Evolutionary conservation across 2,329 filamentous ascomycete genomes (phyloP).

Genomic region (Penicillium griseofulvum): DNA sequence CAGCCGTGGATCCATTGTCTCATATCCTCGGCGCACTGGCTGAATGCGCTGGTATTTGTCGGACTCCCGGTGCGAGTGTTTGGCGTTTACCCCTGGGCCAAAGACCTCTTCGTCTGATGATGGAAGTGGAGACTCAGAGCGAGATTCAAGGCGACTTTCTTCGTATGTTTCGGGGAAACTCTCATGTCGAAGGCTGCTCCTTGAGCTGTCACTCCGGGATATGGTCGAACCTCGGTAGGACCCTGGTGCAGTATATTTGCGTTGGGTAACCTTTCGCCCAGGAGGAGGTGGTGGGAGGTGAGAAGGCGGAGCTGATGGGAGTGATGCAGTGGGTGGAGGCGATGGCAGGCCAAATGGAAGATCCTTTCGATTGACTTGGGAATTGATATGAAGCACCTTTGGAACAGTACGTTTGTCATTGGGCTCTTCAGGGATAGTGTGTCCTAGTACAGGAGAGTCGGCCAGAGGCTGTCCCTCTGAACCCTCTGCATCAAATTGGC

Average conservation of each 20-base stretch:
- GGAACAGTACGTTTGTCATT: slow-evolving; percentile 11
- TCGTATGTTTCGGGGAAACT: slow-evolving; percentile 17
- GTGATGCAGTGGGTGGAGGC: slow-evolving; percentile 27
- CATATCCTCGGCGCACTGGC: slow-evolving; percentile 10
- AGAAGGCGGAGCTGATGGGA: slow-evolving; percentile 21
- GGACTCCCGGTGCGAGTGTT: slow-evolving; percentile 10
- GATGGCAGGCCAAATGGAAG: slow-evolving; percentile 26
- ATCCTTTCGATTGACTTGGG: slow-evolving; percentile 12
- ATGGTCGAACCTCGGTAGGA: slow-evolving; percentile 16
- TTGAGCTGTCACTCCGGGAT: slow-evolving; percentile 25
- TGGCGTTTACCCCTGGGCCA: slow-evolving; percentile 12
- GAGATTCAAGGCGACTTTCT: slow-evolving; percentile 28
- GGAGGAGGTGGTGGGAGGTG: slow-evolving; percentile 20
- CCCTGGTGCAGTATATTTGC: slow-evolving; percentile 16
- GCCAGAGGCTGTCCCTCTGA: slow-evolving; percentile 16
- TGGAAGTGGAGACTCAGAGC: slow-evolving; percentile 35
- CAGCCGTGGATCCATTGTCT: slow-evolving; percentile 10
- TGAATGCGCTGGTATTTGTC: slow-evolving; percentile 14
- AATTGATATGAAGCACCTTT: slow-evolving; percentile 15
- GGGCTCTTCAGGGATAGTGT: slow-evolving; percentile 2
- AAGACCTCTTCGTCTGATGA: slow-evolving; percentile 43
- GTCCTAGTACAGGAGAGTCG: slow-evolving; percentile 23
- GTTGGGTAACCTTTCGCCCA: slow-evolving; percentile 9
- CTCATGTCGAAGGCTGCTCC: slow-evolving; percentile 24
- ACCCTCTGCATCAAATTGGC: neutral